Conservation (phyloP, 106 monocot species). For the Phalaenopsis aphrodite region DNA sequence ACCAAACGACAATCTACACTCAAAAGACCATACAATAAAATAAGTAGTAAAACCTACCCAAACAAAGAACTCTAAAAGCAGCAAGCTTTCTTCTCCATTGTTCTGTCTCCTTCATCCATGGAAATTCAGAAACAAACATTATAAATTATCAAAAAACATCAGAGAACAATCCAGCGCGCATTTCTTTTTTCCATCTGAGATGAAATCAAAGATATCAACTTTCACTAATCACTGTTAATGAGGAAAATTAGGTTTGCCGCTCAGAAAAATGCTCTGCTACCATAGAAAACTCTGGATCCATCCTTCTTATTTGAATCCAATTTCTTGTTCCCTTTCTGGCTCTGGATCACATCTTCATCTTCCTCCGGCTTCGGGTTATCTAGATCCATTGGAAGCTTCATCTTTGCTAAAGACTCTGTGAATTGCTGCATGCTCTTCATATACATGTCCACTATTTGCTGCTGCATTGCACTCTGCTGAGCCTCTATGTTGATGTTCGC, state of each 20-base stretch:
- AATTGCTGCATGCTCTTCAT: constrained; percentile 75
- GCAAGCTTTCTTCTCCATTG: too few relatives aligned
- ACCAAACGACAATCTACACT: too few relatives aligned
- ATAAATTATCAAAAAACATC: too few relatives aligned
- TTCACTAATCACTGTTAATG: too few relatives aligned
- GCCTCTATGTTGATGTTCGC: constrained; percentile 41
- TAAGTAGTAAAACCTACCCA: too few relatives aligned
- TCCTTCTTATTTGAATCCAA: constrained; percentile 12
- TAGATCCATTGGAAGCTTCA: constrained; percentile 65
- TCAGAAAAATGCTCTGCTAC: constrained; percentile 43
- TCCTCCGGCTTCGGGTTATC: constrained; percentile 21
- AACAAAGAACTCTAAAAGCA: too few relatives aligned
- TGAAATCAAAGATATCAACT: too few relatives aligned
- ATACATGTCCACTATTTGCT: constrained; percentile 68
- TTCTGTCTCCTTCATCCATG: too few relatives aligned
- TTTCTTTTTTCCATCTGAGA: too few relatives aligned
- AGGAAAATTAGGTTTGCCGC: neutral
- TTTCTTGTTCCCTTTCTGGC: constrained; percentile 21
- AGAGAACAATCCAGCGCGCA: too few relatives aligned
- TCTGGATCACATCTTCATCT: constrained; percentile 4
- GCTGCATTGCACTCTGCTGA: constrained; percentile 41
- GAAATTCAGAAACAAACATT: too few relatives aligned
- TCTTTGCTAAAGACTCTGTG: constrained; percentile 53
- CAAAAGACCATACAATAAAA: too few relatives aligned
- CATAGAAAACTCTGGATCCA: constrained; percentile 48